These are phyloP conservation scores for Parathielavia appendiculata DNA, from an alignment of 495 filamentous ascomycete species.

Conservation along the genomic window DNA sequence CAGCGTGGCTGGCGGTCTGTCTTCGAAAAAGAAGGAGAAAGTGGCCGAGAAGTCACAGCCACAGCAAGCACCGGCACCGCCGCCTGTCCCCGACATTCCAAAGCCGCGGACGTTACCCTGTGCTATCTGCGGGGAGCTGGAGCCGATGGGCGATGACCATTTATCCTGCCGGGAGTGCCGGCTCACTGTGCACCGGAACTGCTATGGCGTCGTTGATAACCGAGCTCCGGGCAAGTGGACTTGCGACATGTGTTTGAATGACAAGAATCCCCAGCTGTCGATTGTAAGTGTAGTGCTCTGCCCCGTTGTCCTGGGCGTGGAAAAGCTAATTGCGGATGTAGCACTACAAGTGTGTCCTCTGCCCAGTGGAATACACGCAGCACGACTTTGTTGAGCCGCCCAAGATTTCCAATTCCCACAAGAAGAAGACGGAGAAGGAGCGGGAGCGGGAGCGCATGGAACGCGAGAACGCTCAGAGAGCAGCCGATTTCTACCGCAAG, in stretches of 20 bases:
- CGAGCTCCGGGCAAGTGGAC: conserved; percentile 78
- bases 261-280: conserved; percentile 78
- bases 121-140: conserved; percentile 72
- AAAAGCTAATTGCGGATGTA: conserved; percentile 32
- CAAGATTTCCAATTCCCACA: conserved; percentile 58
- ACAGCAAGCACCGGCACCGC: conserved; percentile 36
- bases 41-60: conserved; percentile 27
- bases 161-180: conserved; percentile 79
- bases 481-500: conserved; percentile 71
- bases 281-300: conserved; percentile 53
- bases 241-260: conserved; percentile 93
- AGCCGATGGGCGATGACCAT: conserved; percentile 64
- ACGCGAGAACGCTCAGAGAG: conserved; percentile 68
- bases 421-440: conserved; percentile 88
- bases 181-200: conserved; percentile 86
- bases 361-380: conserved; percentile 69
- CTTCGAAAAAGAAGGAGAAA: conserved; percentile 65
- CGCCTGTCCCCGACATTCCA: conserved; percentile 64
- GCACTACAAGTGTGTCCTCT: conserved; percentile 89
- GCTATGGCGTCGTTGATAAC: conserved; percentile 75
- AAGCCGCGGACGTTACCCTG: conserved; percentile 75
- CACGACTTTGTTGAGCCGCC: conserved; percentile 80
- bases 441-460: conserved; percentile 81
- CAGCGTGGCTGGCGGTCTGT: conserved; percentile 18
- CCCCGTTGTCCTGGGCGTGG: background rate